Evolutionary conservation across 2,329 filamentous ascomycete genomes (phyloP), one percentile per base, ranked within the genome.

Genomic region (Ramichloridium luteum): DNA sequence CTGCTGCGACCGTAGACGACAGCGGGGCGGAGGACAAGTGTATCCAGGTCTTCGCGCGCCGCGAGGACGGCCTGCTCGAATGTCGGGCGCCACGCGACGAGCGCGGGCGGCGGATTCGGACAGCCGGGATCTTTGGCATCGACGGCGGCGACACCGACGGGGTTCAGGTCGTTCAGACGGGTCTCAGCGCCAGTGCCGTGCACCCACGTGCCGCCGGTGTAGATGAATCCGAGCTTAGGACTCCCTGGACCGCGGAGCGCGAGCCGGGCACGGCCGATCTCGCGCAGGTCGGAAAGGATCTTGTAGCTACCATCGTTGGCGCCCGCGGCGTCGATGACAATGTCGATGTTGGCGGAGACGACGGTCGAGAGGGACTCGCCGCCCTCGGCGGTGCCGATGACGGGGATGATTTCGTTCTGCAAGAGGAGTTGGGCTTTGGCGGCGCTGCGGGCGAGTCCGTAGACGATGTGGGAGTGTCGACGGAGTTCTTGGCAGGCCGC

Each of bases 221-320:
- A 34, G 3, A 34, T 14, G 14, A 34, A 34, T 3, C 26, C 31
- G 20, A 34, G 25, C 31, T 34, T 34, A 11, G 31, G 31, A 5
- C 31, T 26, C n/a, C 11, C 18, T 5, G 20, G 25, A 6, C 31
- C 23, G 8, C 30, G n/a, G 5, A n/a, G 5, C n/a, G 13, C n/a
- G 13, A 16, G 16, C 30, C 30, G 20, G 12, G 25, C 30, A 4
- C 16, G 11, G 12, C 30, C 30, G 10, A 23, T 20, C 25, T 30
- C 22, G 11, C 29, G 16, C 8, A 34, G 25, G 12, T 15, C 26
- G 8, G 28, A 16, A 10, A 34, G 26, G 11, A 34, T 22, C 20
- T 25, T 28, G 12, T 6, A 22, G 14, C 20, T 27, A 8, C 25
- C 25, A n/a, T 28, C 17, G 16, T 34, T 26, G 31, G 25, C 31